Evolutionary conservation across 1,284 basidiomycete genomes (phyloP).

Genomic region (Apiotrichum gracile): DNA sequence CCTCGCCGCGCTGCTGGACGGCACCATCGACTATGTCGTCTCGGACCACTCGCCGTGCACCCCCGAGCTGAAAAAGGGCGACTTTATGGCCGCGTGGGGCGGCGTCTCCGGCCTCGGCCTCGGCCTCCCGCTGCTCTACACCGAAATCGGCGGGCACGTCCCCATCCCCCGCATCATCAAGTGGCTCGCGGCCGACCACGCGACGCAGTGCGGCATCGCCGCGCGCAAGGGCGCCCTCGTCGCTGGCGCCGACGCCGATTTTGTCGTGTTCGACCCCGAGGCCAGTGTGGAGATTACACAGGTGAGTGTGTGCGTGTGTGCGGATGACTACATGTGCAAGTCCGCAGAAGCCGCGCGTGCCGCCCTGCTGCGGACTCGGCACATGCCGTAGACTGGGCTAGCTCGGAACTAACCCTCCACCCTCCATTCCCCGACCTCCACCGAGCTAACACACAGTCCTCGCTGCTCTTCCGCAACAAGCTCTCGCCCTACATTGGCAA

Average conservation of each 20-base stretch:
- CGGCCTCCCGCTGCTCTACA: constrained; percentile 79
- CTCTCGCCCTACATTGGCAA: constrained; percentile 78
- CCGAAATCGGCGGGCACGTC: constrained; percentile 58
- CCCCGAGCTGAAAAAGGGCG: constrained; percentile 70
- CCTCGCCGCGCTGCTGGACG: constrained; percentile 72
- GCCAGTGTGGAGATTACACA: constrained; percentile 52
- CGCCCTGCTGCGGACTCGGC: neutral
- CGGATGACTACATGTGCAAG: neutral
- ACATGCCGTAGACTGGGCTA: neutral
- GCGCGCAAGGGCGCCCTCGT: constrained; percentile 63
- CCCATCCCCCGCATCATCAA: constrained; percentile 59
- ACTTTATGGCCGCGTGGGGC: constrained; percentile 85
- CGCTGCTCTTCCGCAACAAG: constrained; percentile 84
- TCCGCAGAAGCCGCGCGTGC: neutral
- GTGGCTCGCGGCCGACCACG: constrained; percentile 67
- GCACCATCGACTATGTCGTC: constrained; percentile 80
- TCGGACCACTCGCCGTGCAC: constrained; percentile 91
- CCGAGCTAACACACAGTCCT: constrained; percentile 50
- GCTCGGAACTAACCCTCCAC: neutral
- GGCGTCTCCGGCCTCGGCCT: constrained; percentile 83
- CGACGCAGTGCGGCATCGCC: constrained; percentile 67
- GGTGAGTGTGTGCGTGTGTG: constrained; percentile 48
- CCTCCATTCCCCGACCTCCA: constrained; percentile 37
- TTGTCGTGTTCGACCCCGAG: constrained; percentile 74
- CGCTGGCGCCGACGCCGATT: constrained; percentile 73